Conservation (phyloP, 2,329 filamentous ascomycete species). For the Triangularia verruculosa region DNA sequence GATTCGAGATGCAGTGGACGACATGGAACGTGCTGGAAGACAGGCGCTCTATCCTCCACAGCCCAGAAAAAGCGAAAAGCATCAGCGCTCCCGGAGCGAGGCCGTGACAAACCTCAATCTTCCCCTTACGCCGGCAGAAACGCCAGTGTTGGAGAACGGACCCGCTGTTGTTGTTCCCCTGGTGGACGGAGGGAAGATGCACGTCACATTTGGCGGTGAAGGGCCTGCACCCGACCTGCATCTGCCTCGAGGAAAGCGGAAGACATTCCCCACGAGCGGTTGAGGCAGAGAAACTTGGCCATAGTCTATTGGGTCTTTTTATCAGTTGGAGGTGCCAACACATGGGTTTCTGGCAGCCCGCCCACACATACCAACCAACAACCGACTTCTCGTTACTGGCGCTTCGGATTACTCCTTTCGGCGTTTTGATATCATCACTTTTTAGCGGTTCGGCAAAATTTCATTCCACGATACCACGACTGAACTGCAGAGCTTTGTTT, state of each 20-base stretch:
- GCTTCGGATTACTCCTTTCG: neutral
- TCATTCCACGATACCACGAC: neutral
- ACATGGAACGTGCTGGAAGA: constrained; percentile 59
- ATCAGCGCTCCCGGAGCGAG: constrained; percentile 40
- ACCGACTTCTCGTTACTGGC: neutral
- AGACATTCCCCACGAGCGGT: constrained; percentile 8
- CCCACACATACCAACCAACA: neutral
- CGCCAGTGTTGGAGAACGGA: constrained; percentile 34
- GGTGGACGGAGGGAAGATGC: neutral
- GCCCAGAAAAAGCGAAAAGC: constrained; percentile 22
- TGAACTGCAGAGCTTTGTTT: neutral
- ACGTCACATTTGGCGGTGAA: neutral
- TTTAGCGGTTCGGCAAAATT: neutral
- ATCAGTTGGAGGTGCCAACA: neutral
- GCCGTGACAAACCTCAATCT: constrained; percentile 40
- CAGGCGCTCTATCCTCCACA: constrained; percentile 23
- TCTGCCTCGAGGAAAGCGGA: constrained; percentile 12
- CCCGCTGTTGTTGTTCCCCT: constrained; percentile 4
- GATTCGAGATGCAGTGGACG: constrained; percentile 57
- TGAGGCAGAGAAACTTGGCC: constrained; percentile 7
- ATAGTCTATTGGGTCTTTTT: neutral
- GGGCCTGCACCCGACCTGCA: constrained; percentile 3
- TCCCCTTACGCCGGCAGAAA: constrained; percentile 42
- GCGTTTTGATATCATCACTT: neutral
- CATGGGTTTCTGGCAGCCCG: neutral